Base-by-base conservation (phyloP, 225 moss, liverwort and hornwort genomes). In the Antitrichia curtipendula region DNA sequence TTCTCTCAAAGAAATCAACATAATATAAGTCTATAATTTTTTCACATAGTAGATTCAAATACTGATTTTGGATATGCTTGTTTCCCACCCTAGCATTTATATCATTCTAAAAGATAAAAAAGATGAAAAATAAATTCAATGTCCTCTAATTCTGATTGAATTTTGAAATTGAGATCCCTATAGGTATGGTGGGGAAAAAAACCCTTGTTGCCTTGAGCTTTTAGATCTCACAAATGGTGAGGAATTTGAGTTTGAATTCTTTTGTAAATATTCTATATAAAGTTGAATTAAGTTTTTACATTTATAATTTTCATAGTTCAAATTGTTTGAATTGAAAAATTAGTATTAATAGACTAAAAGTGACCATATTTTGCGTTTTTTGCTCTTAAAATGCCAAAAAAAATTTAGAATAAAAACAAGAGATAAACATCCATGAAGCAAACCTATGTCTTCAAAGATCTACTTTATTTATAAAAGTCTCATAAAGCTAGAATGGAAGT, bases 1-100 rank as follows among this genome's bases (percentile, higher is more conserved):
- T 40, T 8, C 40, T 69, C 2, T 40, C 13, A 40, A 40, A 69
- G 8, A 10, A 40, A 69, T 40, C 0, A 7, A 8, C 1, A 4
- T 4, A 69, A 38, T 69, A 2, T 2, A 8, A 12, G 40, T 69
- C 3, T 69, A 69, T 24, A 24, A 13, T 0, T 12, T 69, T 40
- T 40, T 40, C 0, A 1, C 8, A 24, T 1, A 23, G 1, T 38
- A 4, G 2, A 66, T n/a, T 65, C 2, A 65, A 6, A 11, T 19
- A 66, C 1, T 12, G 6, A 66, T 23, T 66, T 22, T 11, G 21
- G 2, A 2, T 23, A 38, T 38, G 7, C n/a, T n/a, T n/a, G 2
- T 22, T 66, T 68, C 4, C 21, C 2, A 38, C 21, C 22, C 7
- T 13, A 68, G 4, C 1, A 22, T 68, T 38, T 38, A 13, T 0